Percentiles rank a stretch among this genome's conserved stretches.
phyloP scores from a whole-genome alignment of 1,139 yeast genomes.

The Blastobotrys illinoisensis region DNA sequence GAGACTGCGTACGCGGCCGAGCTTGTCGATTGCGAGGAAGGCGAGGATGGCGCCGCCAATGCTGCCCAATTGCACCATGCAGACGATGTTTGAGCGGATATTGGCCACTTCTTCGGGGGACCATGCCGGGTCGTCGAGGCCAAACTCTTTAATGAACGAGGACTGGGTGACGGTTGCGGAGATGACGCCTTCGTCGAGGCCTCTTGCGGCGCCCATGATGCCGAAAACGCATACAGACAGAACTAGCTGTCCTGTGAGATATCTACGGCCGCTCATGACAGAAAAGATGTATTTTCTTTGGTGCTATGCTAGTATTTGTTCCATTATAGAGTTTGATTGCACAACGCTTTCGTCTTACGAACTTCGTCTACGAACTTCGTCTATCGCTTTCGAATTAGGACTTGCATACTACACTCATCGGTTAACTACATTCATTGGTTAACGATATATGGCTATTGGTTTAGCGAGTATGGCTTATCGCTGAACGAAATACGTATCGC shows the following conservation, averaged over 20 bases:
- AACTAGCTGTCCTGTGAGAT: slow-evolving; percentile 29
- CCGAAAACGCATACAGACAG: slow-evolving; percentile 51
- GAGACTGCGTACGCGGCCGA: slow-evolving; percentile 52
- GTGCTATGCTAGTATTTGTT: too few species aligned
- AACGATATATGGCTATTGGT: too few species aligned
- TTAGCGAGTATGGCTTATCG: too few species aligned
- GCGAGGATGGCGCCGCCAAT: slow-evolving; percentile 54
- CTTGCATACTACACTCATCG: too few species aligned
- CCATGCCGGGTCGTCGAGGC: slow-evolving; percentile 38
- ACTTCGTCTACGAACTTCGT: too few species aligned
- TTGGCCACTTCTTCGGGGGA: slow-evolving; percentile 38
- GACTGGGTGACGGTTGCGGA: slow-evolving; percentile 45
- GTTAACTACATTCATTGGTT: too few species aligned
- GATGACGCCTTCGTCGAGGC: slow-evolving; percentile 54
- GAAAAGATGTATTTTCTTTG: too few species aligned
- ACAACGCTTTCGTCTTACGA: too few species aligned
- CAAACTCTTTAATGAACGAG: slow-evolving; percentile 43
- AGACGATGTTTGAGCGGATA: slow-evolving; percentile 49
- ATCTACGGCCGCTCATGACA: not conserved
- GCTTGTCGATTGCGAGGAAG: slow-evolving; percentile 44
- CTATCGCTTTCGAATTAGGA: too few species aligned
- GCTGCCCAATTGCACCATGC: slow-evolving; percentile 61
- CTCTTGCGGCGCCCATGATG: slow-evolving; percentile 54
- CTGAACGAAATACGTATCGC: too few species aligned
- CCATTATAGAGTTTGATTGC: not conserved